Conservation (phyloP, 1,284 basidiomycete species). For the Rhodotorula sp. region DNA sequence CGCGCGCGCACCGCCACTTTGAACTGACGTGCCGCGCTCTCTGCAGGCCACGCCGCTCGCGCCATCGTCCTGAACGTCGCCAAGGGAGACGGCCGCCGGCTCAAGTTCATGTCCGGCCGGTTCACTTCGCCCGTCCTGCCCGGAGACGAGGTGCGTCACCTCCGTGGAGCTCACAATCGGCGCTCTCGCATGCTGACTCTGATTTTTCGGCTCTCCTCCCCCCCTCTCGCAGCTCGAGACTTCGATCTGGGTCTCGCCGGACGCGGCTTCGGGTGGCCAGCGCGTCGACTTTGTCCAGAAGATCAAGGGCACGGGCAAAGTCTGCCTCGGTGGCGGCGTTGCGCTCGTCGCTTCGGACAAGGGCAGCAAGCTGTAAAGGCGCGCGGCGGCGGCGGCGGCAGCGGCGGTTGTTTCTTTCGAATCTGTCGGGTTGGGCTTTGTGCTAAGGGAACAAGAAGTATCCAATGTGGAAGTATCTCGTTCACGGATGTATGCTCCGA, state of each 20-base stretch:
- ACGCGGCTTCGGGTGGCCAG: conserved; percentile 63
- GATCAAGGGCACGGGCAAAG: conserved; percentile 67
- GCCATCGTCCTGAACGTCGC: conserved; percentile 64
- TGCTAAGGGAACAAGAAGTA: too few species aligned
- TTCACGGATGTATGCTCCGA: too few species aligned
- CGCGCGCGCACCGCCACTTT: background rate
- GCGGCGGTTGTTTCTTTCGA: background rate
- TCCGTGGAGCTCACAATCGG: too few species aligned
- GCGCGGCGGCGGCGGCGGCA: too few species aligned
- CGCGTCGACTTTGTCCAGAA: conserved; percentile 71
- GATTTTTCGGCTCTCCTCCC: too few species aligned
- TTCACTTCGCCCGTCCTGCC: conserved; percentile 60
- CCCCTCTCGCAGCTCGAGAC: conserved; percentile 69
- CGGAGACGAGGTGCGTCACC: conserved; percentile 31
- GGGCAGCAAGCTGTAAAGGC: conserved; percentile 38
- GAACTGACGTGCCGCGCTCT: conserved; percentile 52
- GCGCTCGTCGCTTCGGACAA: conserved; percentile 33
- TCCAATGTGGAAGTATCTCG: too few species aligned
- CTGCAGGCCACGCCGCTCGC: conserved; percentile 66
- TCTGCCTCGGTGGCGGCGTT: conserved; percentile 47
- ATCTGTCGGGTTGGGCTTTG: background rate
- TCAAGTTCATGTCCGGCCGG: conserved; percentile 66
- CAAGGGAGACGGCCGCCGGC: conserved; percentile 59
- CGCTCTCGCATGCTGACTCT: too few species aligned
- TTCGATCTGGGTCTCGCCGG: conserved; percentile 67